These are phyloP conservation scores for Hymenotorrendiella dingleyae DNA, from an alignment of 2,329 filamentous ascomycete genomes.

Conservation along the genomic window DNA sequence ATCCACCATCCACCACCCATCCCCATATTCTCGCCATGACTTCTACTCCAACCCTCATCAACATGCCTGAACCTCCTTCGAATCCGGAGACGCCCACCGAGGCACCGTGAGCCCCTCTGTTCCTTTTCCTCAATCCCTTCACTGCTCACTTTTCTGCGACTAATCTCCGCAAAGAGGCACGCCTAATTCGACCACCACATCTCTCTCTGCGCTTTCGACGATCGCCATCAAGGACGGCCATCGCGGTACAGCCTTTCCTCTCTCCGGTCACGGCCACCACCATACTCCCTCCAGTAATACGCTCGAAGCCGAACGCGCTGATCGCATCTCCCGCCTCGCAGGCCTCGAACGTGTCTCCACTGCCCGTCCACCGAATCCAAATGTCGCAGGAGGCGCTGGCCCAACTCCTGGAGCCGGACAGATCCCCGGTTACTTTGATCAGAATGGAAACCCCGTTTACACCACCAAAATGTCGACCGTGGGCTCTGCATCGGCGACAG, in stretches of 20 bases:
- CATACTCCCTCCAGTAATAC: slow-evolving; percentile 61
- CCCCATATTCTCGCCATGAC: too few relatives aligned
- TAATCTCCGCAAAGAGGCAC: slow-evolving; percentile 60
- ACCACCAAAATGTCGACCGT: slow-evolving; percentile 82
- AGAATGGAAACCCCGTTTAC: slow-evolving; percentile 58
- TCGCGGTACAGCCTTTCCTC: slow-evolving; percentile 67
- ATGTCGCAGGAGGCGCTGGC: slow-evolving; percentile 32
- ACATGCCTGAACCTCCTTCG: slow-evolving; percentile 75
- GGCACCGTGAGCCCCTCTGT: slow-evolving; percentile 63
- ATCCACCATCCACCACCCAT: too few relatives aligned
- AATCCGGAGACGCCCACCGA: slow-evolving; percentile 84
- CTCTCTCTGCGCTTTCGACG: slow-evolving; percentile 84
- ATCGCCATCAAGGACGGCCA: slow-evolving; percentile 96
- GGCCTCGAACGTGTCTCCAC: slow-evolving; percentile 85
- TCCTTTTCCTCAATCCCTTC: slow-evolving; percentile 11
- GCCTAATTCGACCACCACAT: slow-evolving; percentile 86
- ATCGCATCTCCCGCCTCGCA: slow-evolving; percentile 89
- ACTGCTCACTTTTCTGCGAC: too few relatives aligned
- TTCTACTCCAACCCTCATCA: slow-evolving; percentile 58
- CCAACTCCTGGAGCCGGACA: slow-evolving; percentile 21
- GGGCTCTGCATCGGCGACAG: slow-evolving; percentile 82
- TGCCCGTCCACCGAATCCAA: slow-evolving; percentile 42
- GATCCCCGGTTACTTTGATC: slow-evolving; percentile 74
- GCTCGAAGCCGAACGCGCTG: slow-evolving; percentile 85
- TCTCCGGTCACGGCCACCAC: slow-evolving; percentile 50